Evolutionary conservation across 179 eudicot species (phyloP).

Genomic region (Camellia oleifera): DNA sequence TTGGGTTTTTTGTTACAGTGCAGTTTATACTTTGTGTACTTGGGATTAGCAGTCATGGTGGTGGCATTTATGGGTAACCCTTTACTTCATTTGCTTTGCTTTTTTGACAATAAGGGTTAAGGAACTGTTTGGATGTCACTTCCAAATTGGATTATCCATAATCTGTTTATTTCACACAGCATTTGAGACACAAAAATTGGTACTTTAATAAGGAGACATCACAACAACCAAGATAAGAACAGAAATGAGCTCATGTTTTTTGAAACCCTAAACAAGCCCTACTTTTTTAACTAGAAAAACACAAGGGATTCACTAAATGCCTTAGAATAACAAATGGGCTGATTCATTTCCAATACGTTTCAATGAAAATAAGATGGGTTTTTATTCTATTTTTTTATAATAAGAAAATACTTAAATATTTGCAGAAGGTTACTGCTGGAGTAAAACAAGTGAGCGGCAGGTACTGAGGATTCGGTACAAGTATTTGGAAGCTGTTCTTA

Average conservation of each 20-base stretch:
- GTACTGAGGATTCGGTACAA: slow-evolving; percentile 72
- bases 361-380: neutral
- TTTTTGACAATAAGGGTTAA: neutral
- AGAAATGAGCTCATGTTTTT: neutral
- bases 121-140: neutral
- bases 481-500: slow-evolving; percentile 80
- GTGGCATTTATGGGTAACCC: slow-evolving; percentile 84
- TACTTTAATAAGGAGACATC: slow-evolving; percentile 2
- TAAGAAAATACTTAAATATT: neutral
- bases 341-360: neutral
- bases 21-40: slow-evolving; percentile 74
- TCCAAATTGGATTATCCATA: neutral
- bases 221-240: slow-evolving; percentile 6
- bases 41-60: slow-evolving; percentile 77
- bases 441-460: slow-evolving; percentile 86
- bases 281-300: neutral
- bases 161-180: neutral
- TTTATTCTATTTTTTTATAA: neutral
- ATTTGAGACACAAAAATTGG: neutral
- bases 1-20: slow-evolving; percentile 47
- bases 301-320: no score
- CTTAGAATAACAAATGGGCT: neutral
- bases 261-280: neutral
- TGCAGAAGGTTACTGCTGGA: slow-evolving; percentile 94
- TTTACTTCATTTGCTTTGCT: neutral